Base-by-base conservation (phyloP, 1,284 basidiomycete genomes). In the Puccinia brachypodii region DNA sequence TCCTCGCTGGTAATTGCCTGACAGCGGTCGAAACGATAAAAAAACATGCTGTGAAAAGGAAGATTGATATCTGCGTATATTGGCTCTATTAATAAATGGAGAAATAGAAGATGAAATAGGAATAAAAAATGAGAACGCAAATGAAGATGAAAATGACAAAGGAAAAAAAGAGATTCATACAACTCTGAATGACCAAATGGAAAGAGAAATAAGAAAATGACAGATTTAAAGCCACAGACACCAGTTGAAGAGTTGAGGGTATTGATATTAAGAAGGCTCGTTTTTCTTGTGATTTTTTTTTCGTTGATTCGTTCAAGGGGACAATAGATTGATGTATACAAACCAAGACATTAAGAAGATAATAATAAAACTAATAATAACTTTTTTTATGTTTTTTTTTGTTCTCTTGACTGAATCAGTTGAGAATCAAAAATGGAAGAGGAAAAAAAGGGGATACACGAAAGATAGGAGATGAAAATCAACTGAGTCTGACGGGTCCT, bases 401-500 rank as follows among this genome's bases (percentile, higher is more conserved):
- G n/a, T 16, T 56, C 11, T 56, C 28, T 56, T 53, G 53, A 56
- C 9, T 56, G n/a, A 25, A 56, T 56, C 4, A 8, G 16, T 53
- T 25, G 9, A 22, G 16, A 16, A 8, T n/a, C 11, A 56, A 56
- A 3, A 56, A 7, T 7, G 50, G 16, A 22, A 56, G n/a, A 25
- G 53, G 53, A 56, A 25, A 11, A 25, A 25, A 25, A 25, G n/a
- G 53, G 53, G 53, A 56, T 56, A 56, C 53, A 56, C n/a, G 53
- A 56, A 25, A 58, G 31, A 28, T 2, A 64, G n/a, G 36, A 25
- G 50, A 73, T 4, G 14, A 68, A 22, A 33, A 56, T 58, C 72
- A 58, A 60, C 7, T 7, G 53, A 74, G 53, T 74, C 36, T 74
- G 72, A 74, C 53, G 53, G 33, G 31, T 19, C 72, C 72, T 42